phyloP scores from a whole-genome alignment of 129 eudicot genomes.

The Solidago caesia region DNA sequence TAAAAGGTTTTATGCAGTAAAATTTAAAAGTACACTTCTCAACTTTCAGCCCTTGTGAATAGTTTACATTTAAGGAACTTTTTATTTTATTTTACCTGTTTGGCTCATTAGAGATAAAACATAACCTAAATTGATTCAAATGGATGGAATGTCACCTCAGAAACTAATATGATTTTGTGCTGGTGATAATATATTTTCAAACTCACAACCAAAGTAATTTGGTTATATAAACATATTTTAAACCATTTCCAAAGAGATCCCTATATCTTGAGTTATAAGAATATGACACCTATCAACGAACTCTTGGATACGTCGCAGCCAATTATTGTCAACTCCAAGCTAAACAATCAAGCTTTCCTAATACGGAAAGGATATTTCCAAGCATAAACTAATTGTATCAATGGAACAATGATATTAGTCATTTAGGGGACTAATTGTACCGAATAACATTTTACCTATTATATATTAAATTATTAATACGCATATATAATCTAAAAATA shows the following conservation, averaged over 20 bases:
- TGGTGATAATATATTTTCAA: not conserved
- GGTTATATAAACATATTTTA: not conserved
- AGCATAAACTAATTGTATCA: not conserved
- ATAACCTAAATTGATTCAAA: not conserved
- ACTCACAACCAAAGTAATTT: not conserved
- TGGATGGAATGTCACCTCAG: not conserved
- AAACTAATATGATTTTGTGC: not conserved
- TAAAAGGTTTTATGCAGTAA: not conserved
- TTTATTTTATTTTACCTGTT: not conserved
- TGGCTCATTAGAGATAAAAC: not conserved
- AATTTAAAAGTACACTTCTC: not conserved
- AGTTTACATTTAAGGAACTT: not conserved
- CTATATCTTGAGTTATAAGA: not conserved
- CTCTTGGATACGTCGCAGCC: not conserved
- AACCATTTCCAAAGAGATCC: not conserved
- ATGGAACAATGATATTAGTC: too few species aligned
- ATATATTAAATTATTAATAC: too few species aligned
- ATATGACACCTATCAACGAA: not conserved
- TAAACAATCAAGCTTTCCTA: too few species aligned
- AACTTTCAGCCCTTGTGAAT: not conserved
- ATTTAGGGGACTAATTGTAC: too few species aligned
- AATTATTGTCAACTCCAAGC: not conserved
- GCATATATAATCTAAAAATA: too few species aligned
- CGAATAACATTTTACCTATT: too few species aligned
- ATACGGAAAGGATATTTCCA: too few species aligned